phyloP scores from a whole-genome alignment of 768 basidiomycete genomes.

The Russula abietina region DNA sequence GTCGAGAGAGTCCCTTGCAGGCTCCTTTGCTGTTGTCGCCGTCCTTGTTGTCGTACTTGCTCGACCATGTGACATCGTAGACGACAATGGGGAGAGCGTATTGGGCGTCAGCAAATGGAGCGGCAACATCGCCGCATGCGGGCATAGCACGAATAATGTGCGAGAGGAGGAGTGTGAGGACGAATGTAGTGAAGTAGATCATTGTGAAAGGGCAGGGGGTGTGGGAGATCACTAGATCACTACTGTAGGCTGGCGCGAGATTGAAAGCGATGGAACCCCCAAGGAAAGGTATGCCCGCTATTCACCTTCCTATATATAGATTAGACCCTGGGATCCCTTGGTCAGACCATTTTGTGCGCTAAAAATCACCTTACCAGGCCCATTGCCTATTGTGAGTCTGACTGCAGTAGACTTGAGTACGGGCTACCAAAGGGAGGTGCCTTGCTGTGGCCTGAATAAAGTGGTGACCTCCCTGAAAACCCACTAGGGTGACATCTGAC shows the following conservation, averaged over 20 bases:
- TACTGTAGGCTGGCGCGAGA: not conserved
- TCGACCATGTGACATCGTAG: too few relatives aligned
- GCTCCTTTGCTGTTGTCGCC: constrained; percentile 39
- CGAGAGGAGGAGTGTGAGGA: constrained; percentile 1
- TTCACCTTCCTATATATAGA: not conserved
- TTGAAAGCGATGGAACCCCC: not conserved
- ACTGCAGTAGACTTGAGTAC: too few relatives aligned
- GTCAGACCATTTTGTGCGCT: not conserved
- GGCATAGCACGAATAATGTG: not conserved
- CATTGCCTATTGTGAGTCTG: too few relatives aligned
- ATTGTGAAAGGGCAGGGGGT: not conserved
- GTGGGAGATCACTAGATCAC: not conserved
- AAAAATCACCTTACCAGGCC: too few relatives aligned
- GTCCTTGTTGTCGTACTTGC: constrained; percentile 41
- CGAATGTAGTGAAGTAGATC: not conserved
- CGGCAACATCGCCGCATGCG: not conserved
- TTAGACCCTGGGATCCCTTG: not conserved
- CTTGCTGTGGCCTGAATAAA: too few relatives aligned
- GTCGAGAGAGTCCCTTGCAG: constrained; percentile 45
- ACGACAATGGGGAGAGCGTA: not conserved
- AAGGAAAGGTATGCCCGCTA: not conserved
- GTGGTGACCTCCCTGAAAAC: too few relatives aligned
- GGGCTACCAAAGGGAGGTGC: too few relatives aligned
- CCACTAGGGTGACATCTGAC: too few relatives aligned
- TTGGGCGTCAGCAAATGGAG: not conserved